Base-by-base conservation (phyloP, 2,329 filamentous ascomycete species). In the Fusarium udum region DNA sequence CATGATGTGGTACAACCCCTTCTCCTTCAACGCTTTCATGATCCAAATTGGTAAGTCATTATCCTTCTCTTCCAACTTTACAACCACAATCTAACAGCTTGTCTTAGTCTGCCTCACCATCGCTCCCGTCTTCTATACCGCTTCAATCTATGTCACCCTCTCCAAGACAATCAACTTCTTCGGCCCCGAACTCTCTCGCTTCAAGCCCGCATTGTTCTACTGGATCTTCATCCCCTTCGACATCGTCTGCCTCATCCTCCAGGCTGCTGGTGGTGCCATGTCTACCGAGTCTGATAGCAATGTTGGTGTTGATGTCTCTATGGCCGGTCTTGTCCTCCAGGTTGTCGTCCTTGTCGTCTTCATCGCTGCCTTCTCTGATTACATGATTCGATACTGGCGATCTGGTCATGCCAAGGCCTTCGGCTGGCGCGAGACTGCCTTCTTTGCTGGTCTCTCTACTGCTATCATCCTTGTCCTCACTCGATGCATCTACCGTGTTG, bases 71-170 rank as follows among this genome's bases (percentile, higher is more conserved):
- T 22, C 28, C 18, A 16, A 36, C 26, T 39, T 18, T 7, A 13
- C 4, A 39, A 24, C 4, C 9, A 48, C 31, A 61, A 53, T 60
- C 72, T 62, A 51, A 67, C 24, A 31, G 1, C 3, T 26, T 34
- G 18, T 34, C 31, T 28, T 56, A 89, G 86, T 79, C 68, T 91
- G 88, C 79, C 84, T 92, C 57, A 91, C 89, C 8, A 79, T 81
- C 69, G 83, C 81, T 15, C 83, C 83, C 59, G 82, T 85, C 67
- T 85, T 83, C 72, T 85, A 89, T 86, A 73, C 88, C 34, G 91
- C 91, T 1, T 89, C 89, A 66, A 90, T 93, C 77, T 93, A 93
- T 79, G 86, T 92, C 61, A 91, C 89, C 36, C 84, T 92, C 36
- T 82, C 80, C 71, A 82, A 82, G 70, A 75, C 81, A 11, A 85